Percentiles rank a stretch among this genome's conserved stretches.
Evolutionary conservation across 2,329 filamentous ascomycete species (phyloP).

Genomic region (Botrytis pseudocinerea): DNA sequence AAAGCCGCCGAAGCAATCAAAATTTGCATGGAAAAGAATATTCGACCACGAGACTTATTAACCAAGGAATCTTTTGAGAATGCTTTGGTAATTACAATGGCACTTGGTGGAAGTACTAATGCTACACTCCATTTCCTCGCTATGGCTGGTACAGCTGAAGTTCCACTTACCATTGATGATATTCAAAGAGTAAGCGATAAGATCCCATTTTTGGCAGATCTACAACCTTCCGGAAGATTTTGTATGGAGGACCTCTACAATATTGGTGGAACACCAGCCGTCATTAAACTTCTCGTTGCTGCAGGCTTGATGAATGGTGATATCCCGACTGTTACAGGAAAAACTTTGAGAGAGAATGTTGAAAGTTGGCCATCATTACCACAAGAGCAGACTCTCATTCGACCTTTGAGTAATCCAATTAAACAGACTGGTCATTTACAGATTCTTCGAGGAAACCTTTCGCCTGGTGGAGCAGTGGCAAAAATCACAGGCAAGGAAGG

Average conservation of each 20-base stretch:
- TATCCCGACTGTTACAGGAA: conserved; percentile 80
- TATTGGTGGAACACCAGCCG: conserved; percentile 80
- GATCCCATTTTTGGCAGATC: conserved; percentile 70
- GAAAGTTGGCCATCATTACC: conserved; percentile 73
- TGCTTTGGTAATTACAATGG: conserved; percentile 73
- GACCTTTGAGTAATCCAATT: conserved; percentile 71
- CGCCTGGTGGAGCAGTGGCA: conserved; percentile 84
- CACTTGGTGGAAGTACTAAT: conserved; percentile 69
- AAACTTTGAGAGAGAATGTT: conserved; percentile 80
- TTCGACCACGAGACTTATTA: conserved; percentile 65
- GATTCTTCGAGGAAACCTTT: conserved; percentile 83
- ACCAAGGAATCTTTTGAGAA: conserved; percentile 71
- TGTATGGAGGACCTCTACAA: conserved; percentile 87
- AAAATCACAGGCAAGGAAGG: conserved; percentile 98
- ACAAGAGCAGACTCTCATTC: conserved; percentile 80
- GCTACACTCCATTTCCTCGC: conserved; percentile 70
- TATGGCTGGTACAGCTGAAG: conserved; percentile 68
- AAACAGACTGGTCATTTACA: conserved; percentile 86
- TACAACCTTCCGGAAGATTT: conserved; percentile 77
- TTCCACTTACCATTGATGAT: conserved; percentile 48
- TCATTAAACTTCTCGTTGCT: conserved; percentile 82
- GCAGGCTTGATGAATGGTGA: conserved; percentile 72
- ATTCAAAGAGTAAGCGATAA: conserved; percentile 69
- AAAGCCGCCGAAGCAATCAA: conserved; percentile 69
- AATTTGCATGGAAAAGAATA: conserved; percentile 68